Evolutionary conservation across 2,329 filamentous ascomycete genomes (phyloP).

Genomic region (Colletotrichum brevisporum): DNA sequence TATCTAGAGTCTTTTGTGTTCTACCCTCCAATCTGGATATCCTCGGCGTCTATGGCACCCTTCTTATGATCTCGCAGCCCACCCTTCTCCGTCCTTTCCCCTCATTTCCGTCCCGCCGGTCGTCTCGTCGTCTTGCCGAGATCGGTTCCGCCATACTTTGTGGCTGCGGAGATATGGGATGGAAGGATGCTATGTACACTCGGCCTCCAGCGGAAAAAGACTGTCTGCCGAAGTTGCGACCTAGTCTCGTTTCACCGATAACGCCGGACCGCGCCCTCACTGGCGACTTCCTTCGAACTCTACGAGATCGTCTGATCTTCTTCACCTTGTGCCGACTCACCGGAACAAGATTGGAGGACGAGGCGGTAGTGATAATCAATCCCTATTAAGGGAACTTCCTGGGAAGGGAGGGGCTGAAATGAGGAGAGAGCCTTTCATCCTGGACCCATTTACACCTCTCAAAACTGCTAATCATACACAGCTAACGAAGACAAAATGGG

Average conservation of each 20-base stretch:
- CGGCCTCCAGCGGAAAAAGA: neutral
- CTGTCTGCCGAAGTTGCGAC: neutral
- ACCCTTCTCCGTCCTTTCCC: neutral
- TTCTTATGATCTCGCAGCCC: conserved; percentile 7
- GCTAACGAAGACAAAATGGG: too few relatives aligned
- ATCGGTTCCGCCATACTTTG: conserved; percentile 3
- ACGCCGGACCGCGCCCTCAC: neutral
- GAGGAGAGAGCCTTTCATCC: neutral
- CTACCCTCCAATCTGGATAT: too few relatives aligned
- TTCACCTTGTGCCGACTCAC: neutral
- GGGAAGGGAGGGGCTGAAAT: too few relatives aligned
- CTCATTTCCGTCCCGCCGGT: too few relatives aligned
- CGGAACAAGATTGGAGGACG: too few relatives aligned
- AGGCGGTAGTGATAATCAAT: too few relatives aligned
- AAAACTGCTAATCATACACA: too few relatives aligned
- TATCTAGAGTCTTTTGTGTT: neutral
- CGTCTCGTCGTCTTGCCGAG: conserved; percentile 1
- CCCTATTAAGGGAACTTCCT: neutral
- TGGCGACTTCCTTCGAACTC: neutral
- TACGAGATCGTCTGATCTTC: conserved; percentile 14
- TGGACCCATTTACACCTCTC: too few relatives aligned
- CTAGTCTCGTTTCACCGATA: conserved; percentile 7
- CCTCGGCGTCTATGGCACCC: neutral
- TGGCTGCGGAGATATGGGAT: conserved; percentile 2
- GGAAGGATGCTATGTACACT: neutral